These are phyloP conservation scores for Takashimella koratensis DNA, from an alignment of 1,284 basidiomycete species.

Conservation along the genomic window DNA sequence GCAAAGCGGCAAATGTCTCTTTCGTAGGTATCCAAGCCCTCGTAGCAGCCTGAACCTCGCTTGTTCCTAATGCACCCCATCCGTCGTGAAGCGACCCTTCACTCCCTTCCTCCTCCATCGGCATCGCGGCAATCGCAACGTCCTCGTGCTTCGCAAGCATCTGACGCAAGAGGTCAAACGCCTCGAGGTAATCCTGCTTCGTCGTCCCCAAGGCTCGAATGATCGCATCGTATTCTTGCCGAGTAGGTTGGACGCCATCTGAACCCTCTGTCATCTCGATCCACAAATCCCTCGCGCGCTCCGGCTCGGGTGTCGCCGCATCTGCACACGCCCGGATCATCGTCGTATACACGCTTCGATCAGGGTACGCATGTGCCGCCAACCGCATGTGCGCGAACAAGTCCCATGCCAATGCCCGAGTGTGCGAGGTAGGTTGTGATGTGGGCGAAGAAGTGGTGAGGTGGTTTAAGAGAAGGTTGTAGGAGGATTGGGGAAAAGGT, in stretches of 20 bases:
- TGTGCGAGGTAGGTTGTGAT: constrained; percentile 24
- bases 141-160: constrained; percentile 69
- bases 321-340: constrained; percentile 86
- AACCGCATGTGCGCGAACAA: constrained; percentile 95
- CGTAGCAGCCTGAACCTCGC: not conserved
- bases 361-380: constrained; percentile 79
- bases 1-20: constrained; percentile 71
- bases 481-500: constrained; percentile 47
- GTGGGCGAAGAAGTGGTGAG: constrained; percentile 28
- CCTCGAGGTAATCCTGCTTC: constrained; percentile 63
- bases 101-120: constrained; percentile 22
- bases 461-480: constrained; percentile 42
- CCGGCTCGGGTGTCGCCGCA: constrained; percentile 63
- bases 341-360: constrained; percentile 66
- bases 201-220: constrained; percentile 64
- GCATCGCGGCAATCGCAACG: constrained; percentile 23
- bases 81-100: not conserved
- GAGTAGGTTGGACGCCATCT: constrained; percentile 60
- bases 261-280: constrained; percentile 78
- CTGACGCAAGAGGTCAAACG: constrained; percentile 70
- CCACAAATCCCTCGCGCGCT: constrained; percentile 89
- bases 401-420: constrained; percentile 76
- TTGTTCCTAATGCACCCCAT: not conserved
- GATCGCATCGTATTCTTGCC: constrained; percentile 71
- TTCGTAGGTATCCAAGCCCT: constrained; percentile 60